A percentile compares a stretch with the other conserved stretches of the same genome.
Conservation (phyloP, 257 asterid species). For the Rhazya stricta region DNA sequence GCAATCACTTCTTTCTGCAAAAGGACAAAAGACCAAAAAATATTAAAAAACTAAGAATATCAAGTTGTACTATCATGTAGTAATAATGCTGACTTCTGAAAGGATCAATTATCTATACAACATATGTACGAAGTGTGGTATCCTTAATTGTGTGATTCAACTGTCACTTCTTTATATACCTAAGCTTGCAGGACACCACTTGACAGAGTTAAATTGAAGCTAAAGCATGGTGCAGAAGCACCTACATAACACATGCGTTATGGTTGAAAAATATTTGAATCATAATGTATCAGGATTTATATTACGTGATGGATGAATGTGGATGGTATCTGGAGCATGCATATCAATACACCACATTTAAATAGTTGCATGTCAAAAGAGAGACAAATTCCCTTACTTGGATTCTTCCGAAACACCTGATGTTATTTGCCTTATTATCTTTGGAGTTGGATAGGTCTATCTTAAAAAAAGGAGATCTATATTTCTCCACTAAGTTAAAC, state of each 20-base stretch:
- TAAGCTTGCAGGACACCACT: not conserved
- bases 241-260: no score
- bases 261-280: not conserved
- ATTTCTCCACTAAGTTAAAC: not conserved
- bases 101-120: not conserved
- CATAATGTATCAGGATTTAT: not conserved
- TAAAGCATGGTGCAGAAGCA: not conserved
- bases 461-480: no score
- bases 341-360: not conserved
- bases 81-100: not conserved
- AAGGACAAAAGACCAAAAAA: not conserved
- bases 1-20: not conserved
- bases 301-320: not conserved
- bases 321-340: not conserved
- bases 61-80: not conserved
- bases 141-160: not conserved
- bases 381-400: not conserved
- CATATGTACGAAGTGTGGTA: not conserved
- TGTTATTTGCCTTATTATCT: not conserved
- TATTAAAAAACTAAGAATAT: not conserved
- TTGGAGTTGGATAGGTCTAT: not conserved
- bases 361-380: not conserved
- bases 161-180: not conserved
- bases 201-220: not conserved
- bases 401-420: not conserved